Percentiles rank a stretch among this genome's conserved stretches.
Conservation (phyloP, 106 monocot genomes). For the Gastrodia elata region DNA sequence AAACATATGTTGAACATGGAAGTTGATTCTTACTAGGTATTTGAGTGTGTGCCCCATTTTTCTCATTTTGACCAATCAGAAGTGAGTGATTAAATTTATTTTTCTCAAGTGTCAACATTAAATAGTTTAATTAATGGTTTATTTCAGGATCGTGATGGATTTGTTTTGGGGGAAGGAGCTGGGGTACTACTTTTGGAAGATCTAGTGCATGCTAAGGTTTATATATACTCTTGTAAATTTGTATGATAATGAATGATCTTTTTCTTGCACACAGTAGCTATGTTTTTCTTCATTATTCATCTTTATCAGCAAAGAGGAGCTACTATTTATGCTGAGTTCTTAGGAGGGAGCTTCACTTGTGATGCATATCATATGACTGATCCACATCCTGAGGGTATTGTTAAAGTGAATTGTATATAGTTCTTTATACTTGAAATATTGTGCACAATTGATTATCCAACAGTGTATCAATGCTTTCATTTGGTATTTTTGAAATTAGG, state of each 20-base stretch:
- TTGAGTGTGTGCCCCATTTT: not conserved
- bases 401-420: not conserved
- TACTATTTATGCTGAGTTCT: conserved; percentile 85
- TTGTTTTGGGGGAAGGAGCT: conserved; percentile 98
- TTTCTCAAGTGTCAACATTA: not conserved
- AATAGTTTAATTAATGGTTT: not conserved
- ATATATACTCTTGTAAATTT: not conserved
- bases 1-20: not conserved
- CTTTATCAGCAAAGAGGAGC: conserved; percentile 78
- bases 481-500: conserved; percentile 27
- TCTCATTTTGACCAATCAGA: not conserved
- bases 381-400: conserved; percentile 87
- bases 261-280: not conserved
- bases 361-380: conserved; percentile 99
- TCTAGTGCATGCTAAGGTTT: conserved; percentile 94
- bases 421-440: not conserved
- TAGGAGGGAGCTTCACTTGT: conserved; percentile 90
- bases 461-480: not conserved
- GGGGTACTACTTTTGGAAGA: conserved; percentile 97
- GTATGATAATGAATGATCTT: not conserved
- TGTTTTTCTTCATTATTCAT: conserved; percentile 2
- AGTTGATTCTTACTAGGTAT: not conserved
- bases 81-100: not conserved
- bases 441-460: conserved; percentile 3
- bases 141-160: conserved; percentile 90